phyloP scores from a whole-genome alignment of 345 rosid genomes.

The Capsella bursapastoris region DNA sequence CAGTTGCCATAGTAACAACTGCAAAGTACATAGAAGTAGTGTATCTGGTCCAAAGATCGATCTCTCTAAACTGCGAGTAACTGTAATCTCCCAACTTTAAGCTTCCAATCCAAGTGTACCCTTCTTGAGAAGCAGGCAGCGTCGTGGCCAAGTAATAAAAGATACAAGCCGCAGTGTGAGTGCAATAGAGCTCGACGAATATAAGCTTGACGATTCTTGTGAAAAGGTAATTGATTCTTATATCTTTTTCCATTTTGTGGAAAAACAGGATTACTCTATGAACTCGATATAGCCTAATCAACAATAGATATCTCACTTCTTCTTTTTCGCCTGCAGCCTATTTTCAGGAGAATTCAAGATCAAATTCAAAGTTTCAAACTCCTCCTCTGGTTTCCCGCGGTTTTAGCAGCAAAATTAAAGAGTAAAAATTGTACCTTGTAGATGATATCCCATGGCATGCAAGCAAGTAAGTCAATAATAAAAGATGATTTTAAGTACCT shows the following conservation, averaged over 20 bases:
- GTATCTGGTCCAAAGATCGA: constrained; percentile 79
- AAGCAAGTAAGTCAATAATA: constrained; percentile 64
- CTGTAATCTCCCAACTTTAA: constrained; percentile 75
- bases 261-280: constrained; percentile 63
- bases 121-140: constrained; percentile 71
- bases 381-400: background rate
- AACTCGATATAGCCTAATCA: constrained; percentile 77
- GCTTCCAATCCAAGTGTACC: constrained; percentile 92
- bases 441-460: constrained; percentile 87
- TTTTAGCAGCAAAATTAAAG: background rate
- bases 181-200: constrained; percentile 86
- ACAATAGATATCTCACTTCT: constrained; percentile 69
- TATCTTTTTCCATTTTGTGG: constrained; percentile 81
- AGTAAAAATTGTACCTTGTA: constrained; percentile 55
- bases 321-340: constrained; percentile 72
- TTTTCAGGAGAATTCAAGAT: background rate
- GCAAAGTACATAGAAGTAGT: constrained; percentile 80
- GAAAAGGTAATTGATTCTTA: constrained; percentile 79
- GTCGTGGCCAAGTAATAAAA: constrained; percentile 94
- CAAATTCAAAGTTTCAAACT: background rate
- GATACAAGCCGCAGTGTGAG: constrained; percentile 92
- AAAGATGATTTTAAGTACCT: constrained; percentile 85
- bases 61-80: constrained; percentile 66
- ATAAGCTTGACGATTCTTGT: constrained; percentile 82
- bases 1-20: constrained; percentile 90